phyloP scores from a whole-genome alignment of 2,329 filamentous ascomycete genomes.

The Microdochium trichocladiopsis region DNA sequence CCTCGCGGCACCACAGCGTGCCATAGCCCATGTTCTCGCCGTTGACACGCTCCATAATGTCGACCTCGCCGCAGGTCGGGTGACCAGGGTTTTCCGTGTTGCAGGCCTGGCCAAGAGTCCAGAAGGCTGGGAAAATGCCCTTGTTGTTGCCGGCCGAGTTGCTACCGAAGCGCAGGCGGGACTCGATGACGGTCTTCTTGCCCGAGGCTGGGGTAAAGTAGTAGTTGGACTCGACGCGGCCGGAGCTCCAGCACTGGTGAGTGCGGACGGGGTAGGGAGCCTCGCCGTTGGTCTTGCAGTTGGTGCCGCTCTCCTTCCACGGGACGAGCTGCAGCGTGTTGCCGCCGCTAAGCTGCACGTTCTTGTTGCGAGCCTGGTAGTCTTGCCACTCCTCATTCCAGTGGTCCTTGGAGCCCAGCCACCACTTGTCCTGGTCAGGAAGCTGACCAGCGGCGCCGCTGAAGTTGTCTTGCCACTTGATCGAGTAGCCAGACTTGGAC shows the following conservation, averaged over 20 bases:
- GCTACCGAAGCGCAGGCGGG: constrained; percentile 34
- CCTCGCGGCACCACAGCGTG: constrained; percentile 38
- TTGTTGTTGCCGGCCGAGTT: constrained; percentile 30
- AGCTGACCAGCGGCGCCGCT: constrained; percentile 27
- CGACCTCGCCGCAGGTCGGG: constrained; percentile 43
- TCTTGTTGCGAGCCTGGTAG: constrained; percentile 34
- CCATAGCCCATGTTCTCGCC: constrained; percentile 36
- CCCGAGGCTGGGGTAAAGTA: constrained; percentile 34
- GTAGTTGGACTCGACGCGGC: constrained; percentile 39
- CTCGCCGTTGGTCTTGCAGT: constrained; percentile 6
- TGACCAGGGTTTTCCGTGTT: constrained; percentile 33
- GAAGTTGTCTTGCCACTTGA: constrained; percentile 40
- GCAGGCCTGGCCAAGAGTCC: constrained; percentile 40
- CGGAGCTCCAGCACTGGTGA: constrained; percentile 35
- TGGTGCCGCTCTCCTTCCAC: constrained; percentile 22
- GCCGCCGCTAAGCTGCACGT: constrained; percentile 43
- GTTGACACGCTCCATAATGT: constrained; percentile 42
- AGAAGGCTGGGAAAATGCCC: constrained; percentile 48
- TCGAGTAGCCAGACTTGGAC: constrained; percentile 29
- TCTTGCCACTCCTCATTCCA: constrained; percentile 39
- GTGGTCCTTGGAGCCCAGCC: neutral
- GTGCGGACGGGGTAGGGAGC: neutral
- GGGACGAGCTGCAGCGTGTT: constrained; percentile 44
- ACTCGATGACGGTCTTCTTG: constrained; percentile 33
- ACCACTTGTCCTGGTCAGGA: constrained; percentile 32